phyloP scores from a whole-genome alignment of 2,329 filamentous ascomycete genomes.

The Phaeophleospora eucalypticola region DNA sequence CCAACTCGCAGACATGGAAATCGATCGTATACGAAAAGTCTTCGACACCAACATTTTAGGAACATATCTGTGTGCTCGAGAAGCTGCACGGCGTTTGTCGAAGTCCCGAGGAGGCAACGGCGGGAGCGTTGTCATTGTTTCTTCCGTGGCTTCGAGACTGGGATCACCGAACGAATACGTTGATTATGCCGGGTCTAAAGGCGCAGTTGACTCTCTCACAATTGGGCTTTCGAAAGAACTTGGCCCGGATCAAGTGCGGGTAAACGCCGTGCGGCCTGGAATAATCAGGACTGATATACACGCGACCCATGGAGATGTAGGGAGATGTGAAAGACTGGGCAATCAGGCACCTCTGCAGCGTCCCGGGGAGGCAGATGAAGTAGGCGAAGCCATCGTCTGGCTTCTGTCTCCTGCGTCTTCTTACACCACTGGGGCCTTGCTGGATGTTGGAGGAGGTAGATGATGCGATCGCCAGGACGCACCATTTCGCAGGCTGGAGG shows the following conservation, averaged over 20 bases:
- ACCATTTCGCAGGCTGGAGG: too few species aligned
- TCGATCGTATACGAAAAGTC: constrained; percentile 19
- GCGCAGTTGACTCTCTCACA: constrained; percentile 27
- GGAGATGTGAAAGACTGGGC: constrained; percentile 21
- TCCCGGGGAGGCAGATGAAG: constrained; percentile 26
- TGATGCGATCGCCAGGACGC: too few species aligned
- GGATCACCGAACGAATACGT: constrained; percentile 28
- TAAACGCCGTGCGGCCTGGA: constrained; percentile 27
- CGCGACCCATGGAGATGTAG: constrained; percentile 21
- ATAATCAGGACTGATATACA: constrained; percentile 29
- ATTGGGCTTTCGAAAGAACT: constrained; percentile 27
- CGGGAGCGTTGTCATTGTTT: constrained; percentile 26
- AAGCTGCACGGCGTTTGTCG: constrained; percentile 24
- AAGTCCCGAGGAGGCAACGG: constrained; percentile 7
- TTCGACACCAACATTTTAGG: constrained; percentile 28
- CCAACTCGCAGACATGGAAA: constrained; percentile 23
- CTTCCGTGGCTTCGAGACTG: constrained; percentile 25
- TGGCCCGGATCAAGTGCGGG: constrained; percentile 22
- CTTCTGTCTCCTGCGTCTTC: constrained; percentile 19
- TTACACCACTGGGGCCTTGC: constrained; percentile 20
- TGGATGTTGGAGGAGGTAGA: constrained; percentile 23
- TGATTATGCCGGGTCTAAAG: constrained; percentile 29
- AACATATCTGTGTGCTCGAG: constrained; percentile 27
- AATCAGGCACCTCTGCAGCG: constrained; percentile 23
- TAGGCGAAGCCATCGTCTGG: constrained; percentile 29